Percentiles rank a stretch among this genome's conserved stretches.
phyloP scores from a whole-genome alignment of 495 filamentous ascomycete species.

The Xylaria scruposa region DNA sequence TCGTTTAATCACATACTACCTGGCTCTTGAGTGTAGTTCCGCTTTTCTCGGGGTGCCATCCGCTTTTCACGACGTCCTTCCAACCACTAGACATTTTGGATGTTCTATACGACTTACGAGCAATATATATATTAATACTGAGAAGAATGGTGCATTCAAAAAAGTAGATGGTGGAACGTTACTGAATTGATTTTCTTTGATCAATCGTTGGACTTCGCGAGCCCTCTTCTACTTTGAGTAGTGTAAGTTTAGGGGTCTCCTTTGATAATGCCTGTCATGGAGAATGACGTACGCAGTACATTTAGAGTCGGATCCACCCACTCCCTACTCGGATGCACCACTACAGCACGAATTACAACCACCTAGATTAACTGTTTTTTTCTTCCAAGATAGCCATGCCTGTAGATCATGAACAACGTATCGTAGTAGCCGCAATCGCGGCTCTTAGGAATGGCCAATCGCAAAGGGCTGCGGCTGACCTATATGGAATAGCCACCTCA shows the following conservation, averaged over 20 bases:
- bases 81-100: conserved; percentile 31
- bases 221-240: neutral
- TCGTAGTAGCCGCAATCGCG: too few relatives aligned
- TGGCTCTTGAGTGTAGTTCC: conserved; percentile 46
- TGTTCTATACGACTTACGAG: neutral
- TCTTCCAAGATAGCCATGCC: too few relatives aligned
- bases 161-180: neutral
- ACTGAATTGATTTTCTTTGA: neutral
- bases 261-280: conserved; percentile 3
- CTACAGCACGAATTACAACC: too few relatives aligned
- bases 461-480: too few relatives aligned
- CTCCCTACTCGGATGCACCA: too few relatives aligned
- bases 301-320: too few relatives aligned
- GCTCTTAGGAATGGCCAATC: too few relatives aligned
- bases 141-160: neutral
- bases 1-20: conserved; percentile 43
- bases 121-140: neutral
- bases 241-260: neutral
- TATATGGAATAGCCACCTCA: too few relatives aligned
- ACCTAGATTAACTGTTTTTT: too few relatives aligned
- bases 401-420: too few relatives aligned
- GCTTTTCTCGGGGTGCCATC: conserved; percentile 53
- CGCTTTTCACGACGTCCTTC: conserved; percentile 52
- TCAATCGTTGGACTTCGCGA: neutral
- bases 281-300: conserved; percentile 10